phyloP scores from a whole-genome alignment of 352 stramenopile genomes.

The Pythium monospermum region DNA sequence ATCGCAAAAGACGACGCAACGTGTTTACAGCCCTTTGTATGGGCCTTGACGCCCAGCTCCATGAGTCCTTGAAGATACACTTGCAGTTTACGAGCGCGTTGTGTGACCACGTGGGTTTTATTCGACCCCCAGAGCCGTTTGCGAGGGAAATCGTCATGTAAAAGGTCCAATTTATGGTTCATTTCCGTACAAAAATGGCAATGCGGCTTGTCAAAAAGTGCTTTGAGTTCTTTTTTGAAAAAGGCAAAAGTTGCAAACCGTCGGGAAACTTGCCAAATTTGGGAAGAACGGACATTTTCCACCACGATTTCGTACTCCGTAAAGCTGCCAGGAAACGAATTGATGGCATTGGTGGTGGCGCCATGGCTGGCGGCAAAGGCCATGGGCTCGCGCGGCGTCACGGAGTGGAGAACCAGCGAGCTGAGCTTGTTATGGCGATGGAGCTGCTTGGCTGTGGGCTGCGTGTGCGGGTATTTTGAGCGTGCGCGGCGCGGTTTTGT shows the following conservation, averaged over 20 bases:
- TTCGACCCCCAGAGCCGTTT: slow-evolving; percentile 60
- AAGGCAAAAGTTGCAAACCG: slow-evolving; percentile 66
- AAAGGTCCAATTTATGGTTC: slow-evolving; percentile 32
- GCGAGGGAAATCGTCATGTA: slow-evolving; percentile 47
- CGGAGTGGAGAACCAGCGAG: slow-evolving; percentile 55
- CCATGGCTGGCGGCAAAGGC: too few species aligned
- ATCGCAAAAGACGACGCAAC: slow-evolving; percentile 44
- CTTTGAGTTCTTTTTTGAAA: slow-evolving; percentile 47
- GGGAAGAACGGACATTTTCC: slow-evolving; percentile 42
- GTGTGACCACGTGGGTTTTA: slow-evolving; percentile 30
- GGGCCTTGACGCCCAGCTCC: slow-evolving; percentile 41
- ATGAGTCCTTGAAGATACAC: slow-evolving; percentile 53
- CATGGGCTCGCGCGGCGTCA: slow-evolving; percentile 56
- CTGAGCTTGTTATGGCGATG: slow-evolving; percentile 38
- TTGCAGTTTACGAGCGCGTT: slow-evolving; percentile 47
- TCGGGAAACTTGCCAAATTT: slow-evolving; percentile 57
- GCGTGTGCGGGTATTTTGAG: too few species aligned
- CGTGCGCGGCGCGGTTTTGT: too few species aligned
- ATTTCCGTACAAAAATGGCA: slow-evolving; percentile 61
- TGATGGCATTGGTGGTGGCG: slow-evolving; percentile 35
- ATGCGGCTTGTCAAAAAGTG: slow-evolving; percentile 46
- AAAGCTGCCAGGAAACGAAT: slow-evolving; percentile 42
- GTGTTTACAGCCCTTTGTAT: slow-evolving; percentile 49
- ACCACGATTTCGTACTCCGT: slow-evolving; percentile 68
- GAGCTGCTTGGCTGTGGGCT: slow-evolving; percentile 17